Base-by-base conservation (phyloP, 164 flowering plant genomes). In the Vitis rupestris region DNA sequence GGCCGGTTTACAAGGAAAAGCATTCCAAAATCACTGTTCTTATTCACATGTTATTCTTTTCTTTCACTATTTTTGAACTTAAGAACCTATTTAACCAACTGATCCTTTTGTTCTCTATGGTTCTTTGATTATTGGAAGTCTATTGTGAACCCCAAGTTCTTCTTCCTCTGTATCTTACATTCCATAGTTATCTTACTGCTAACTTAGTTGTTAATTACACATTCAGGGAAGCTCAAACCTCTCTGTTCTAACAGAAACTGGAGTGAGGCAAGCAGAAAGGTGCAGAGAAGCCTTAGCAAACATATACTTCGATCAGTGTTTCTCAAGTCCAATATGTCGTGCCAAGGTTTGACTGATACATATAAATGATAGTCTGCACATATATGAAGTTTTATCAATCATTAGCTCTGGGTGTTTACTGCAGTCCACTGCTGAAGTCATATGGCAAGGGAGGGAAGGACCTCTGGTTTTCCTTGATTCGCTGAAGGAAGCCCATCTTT, bases 241-340 rank as follows among this genome's bases (percentile, higher is more conserved):
- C 53, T 90, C 95, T 29, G 75, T 85, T 48, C 76, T 90, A 58
- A 86, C 92, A 54, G 90, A 90, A 73, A 78, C 82, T 48, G 95
- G 95, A 67, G 80, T 56, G 23, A 72, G 6, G 72, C 95, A 90
- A 79, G 95, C 95, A 49, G 85, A 84, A 70, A 84, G 80, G 75
- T 90, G 95, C 66, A 84, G 77, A 23, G 52, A 59, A 64, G 91
- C 90, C 72, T 72, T 90, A 19, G 67, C 79, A 56, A 78, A 87
- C 60, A 72, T 84, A 58, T 49, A 72, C 66, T 90, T 88, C 67
- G 92, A 90, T 61, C 78, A 74, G 59, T 90, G 95, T 75, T 90
- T 88, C 69, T 78, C 94, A 8, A 90, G 94, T 75, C 94, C 94
- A 61, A 90, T 90, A 68, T 82, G 86, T 56, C 92, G 94, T 63